Conservation (phyloP, 257 asterid species). For the Lycium barbarum region DNA sequence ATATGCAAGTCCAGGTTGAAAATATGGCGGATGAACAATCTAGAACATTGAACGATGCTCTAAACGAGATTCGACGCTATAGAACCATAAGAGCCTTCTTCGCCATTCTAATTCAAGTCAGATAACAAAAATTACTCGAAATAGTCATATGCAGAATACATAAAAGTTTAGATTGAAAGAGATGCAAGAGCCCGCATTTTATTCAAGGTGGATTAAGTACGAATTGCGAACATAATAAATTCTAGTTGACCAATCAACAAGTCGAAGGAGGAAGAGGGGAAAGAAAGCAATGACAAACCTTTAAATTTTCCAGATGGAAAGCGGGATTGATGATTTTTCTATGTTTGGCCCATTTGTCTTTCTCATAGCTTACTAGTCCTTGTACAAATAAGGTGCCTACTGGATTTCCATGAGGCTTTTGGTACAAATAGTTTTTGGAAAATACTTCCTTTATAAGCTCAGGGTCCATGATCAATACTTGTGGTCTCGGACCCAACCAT, state of each 20-base stretch:
- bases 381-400: constrained; percentile 37
- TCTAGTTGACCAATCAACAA: background rate
- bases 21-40: background rate
- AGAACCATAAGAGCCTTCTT: background rate
- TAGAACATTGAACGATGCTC: background rate
- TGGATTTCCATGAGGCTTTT: constrained; percentile 51
- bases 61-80: background rate
- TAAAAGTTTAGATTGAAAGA: background rate
- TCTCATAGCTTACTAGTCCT: constrained; percentile 50
- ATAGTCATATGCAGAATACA: background rate
- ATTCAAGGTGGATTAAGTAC: background rate
- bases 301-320: constrained; percentile 23
- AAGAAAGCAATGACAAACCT: constrained; percentile 4
- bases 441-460: constrained; percentile 59
- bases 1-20: background rate
- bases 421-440: constrained; percentile 38
- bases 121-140: background rate
- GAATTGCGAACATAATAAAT: background rate
- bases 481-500: constrained; percentile 67
- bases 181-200: background rate
- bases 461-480: constrained; percentile 46
- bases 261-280: background rate
- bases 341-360: constrained; percentile 65
- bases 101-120: background rate
- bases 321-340: constrained; percentile 51